Evolutionary conservation across 2,329 filamentous ascomycete species (phyloP).

Genomic region (Colletotrichum musae): DNA sequence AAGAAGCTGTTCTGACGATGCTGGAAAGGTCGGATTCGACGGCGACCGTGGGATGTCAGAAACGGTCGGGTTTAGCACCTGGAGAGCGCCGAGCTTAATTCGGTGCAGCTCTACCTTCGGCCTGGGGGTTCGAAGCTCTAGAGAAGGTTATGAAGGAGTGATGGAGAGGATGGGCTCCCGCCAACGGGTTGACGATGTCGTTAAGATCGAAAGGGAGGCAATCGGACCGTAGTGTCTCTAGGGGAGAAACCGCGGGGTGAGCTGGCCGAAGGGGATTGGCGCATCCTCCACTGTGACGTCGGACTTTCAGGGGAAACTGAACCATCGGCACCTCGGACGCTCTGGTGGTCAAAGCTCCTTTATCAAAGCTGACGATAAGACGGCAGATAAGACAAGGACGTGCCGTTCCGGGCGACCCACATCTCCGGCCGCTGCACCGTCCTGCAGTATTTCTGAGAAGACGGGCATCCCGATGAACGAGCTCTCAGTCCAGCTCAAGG

Average conservation of each 20-base stretch:
- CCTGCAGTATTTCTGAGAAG: slow-evolving; percentile 69
- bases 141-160: too few relatives aligned
- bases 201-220: too few relatives aligned
- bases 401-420: slow-evolving; percentile 56
- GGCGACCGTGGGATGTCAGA: neutral
- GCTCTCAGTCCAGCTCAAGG: slow-evolving; percentile 76
- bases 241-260: slow-evolving; percentile 30
- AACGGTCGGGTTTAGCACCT: neutral
- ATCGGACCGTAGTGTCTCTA: neutral
- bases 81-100: neutral
- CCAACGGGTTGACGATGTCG: too few relatives aligned
- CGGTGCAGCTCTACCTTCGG: neutral
- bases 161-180: too few relatives aligned
- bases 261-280: neutral
- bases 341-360: slow-evolving; percentile 31
- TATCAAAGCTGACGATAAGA: slow-evolving; percentile 26
- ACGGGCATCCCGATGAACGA: slow-evolving; percentile 78
- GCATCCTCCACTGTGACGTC: slow-evolving; percentile 38
- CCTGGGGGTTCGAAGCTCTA: too few relatives aligned
- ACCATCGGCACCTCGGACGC: neutral
- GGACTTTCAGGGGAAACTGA: slow-evolving; percentile 24
- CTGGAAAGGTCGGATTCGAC: neutral
- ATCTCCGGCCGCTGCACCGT: slow-evolving; percentile 81
- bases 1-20: neutral
- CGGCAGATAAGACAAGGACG: slow-evolving; percentile 32